Percentiles rank a stretch among this genome's conserved stretches.
Evolutionary conservation across 345 rosid species (phyloP).

Genomic region (Lepidium aucheri): DNA sequence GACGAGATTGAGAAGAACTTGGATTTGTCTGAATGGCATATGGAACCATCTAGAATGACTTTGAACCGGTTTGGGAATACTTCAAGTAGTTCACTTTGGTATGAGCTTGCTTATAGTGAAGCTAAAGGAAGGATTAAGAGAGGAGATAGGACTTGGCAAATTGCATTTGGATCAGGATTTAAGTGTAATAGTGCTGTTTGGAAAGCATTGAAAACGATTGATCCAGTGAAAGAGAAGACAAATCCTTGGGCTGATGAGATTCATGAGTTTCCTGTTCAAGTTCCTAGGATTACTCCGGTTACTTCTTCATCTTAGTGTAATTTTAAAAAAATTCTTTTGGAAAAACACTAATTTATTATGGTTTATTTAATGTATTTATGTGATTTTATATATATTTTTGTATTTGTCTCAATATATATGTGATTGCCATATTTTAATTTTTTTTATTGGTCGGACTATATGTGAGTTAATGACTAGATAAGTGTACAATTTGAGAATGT

Average conservation of each 20-base stretch:
- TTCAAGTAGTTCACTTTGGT: constrained; percentile 89
- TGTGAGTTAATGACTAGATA: not conserved
- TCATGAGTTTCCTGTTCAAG: constrained; percentile 64
- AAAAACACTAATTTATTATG: not conserved
- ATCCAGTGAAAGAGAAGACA: constrained; percentile 57
- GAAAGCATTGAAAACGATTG: constrained; percentile 60
- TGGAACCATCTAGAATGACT: constrained; percentile 97
- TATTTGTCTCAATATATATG: not conserved
- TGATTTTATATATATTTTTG: not conserved
- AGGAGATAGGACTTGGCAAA: constrained; percentile 90
- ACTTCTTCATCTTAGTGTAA: constrained; percentile 10
- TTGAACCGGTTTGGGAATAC: constrained; percentile 83
- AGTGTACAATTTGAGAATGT: no score
- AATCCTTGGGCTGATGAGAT: constrained; percentile 86
- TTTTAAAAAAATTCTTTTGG: constrained; percentile 8
- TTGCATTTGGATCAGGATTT: constrained; percentile 92
- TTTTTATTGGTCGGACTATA: no score
- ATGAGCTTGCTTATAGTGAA: constrained; percentile 77
- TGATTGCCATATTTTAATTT: not conserved
- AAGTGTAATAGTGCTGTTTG: constrained; percentile 96
- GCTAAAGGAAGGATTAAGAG: constrained; percentile 76
- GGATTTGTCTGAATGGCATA: constrained; percentile 66
- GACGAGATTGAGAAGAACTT: constrained; percentile 87
- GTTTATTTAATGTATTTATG: not conserved
- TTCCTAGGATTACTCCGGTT: constrained; percentile 39